Base-by-base conservation (phyloP, 306 rosid genomes). In the Cucurbita pepo region DNA sequence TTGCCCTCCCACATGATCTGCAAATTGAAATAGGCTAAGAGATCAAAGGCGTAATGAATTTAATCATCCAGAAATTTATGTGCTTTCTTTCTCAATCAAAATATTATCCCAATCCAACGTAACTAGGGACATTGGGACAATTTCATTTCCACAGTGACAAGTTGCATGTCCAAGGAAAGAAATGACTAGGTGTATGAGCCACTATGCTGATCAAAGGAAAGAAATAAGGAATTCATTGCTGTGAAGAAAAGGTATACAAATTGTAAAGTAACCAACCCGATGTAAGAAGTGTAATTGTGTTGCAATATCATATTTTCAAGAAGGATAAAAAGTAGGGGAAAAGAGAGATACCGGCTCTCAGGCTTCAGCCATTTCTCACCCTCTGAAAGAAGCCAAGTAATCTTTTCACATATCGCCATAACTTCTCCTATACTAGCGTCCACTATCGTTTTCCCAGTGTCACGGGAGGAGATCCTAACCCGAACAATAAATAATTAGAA, bases 381-480 rank as follows among this genome's bases (percentile, higher is more conserved):
- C 83, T 91, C 97, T 54, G 97, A 86, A 75, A 91, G 86, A 72
- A 91, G 96, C 97, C 97, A 91, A 78, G 88, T 83, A 85, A 91
- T 91, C 89, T 94, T 94, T 88, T 91, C 97, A 65, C 97, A 91
- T 44, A 96, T 91, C 45, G 97, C 88, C 96, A 91, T 91, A 80
- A 91, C 83, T 81, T 91, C 97, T 78, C 96, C 97, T 79, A 91
- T 81, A 82, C 88, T 89, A 63, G 97, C 97, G 82, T 91, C 97
- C 18, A 91, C 89, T 88, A 89, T 86, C 37, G 97, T 91, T 90
- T 91, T 91, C 75, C 97, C 97, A 41, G 97, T 91, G 71, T 91
- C 97, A 62, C 96, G 96, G 10, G 97, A 91, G 71, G 97, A 91
- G 76, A 86, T 75, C 82, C 97, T 94, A 76, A 75, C 50, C 65